Evolutionary conservation across 1,284 basidiomycete genomes (phyloP).

Genomic region (Sutorius eximius): DNA sequence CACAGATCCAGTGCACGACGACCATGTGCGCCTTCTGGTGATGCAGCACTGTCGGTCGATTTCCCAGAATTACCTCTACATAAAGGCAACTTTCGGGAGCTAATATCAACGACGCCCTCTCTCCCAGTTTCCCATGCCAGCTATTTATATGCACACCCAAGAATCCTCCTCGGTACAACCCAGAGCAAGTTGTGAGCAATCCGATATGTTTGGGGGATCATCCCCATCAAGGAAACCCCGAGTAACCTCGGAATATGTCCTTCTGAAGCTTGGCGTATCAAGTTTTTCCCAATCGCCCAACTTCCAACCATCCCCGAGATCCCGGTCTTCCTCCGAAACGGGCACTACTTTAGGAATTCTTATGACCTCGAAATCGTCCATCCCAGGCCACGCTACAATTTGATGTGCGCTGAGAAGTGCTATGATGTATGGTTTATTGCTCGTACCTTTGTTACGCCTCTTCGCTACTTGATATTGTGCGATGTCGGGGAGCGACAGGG

Average conservation of each 20-base stretch:
- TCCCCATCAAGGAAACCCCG: conserved; percentile 5
- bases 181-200: not conserved
- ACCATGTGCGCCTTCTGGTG: no score
- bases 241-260: conserved; percentile 28
- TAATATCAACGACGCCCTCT: not conserved
- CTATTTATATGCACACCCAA: conserved; percentile 22
- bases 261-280: conserved; percentile 12
- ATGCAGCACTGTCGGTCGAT: no score
- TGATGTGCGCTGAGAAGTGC: not conserved
- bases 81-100: not conserved
- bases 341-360: conserved; percentile 22
- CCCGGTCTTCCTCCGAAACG: conserved; percentile 8
- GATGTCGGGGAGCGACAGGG: conserved; percentile 21
- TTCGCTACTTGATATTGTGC: conserved; percentile 5
- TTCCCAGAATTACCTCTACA: not conserved
- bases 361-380: conserved; percentile 26
- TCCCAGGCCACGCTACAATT: conserved; percentile 10
- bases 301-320: conserved; percentile 8
- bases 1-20: no score
- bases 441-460: conserved; percentile 16
- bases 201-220: not conserved
- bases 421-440: not conserved
- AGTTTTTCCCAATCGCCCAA: conserved; percentile 27
- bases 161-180: conserved; percentile 13
- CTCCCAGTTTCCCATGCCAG: not conserved